Conservation (phyloP, 192 early-diverging fungal genomes). For the Backusella sp. region DNA sequence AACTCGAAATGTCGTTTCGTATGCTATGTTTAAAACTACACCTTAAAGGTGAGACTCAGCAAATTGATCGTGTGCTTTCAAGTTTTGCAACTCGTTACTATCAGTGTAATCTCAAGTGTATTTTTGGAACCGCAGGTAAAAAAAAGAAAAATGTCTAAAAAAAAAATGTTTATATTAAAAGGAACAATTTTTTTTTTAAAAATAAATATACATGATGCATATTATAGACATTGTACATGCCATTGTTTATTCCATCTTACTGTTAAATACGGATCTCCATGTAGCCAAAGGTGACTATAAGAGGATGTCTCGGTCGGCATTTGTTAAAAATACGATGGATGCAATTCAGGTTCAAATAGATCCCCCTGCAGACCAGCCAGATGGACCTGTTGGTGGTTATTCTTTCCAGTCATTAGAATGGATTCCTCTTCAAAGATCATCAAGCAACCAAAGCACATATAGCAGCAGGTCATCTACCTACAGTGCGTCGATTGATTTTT, state of each 20-base stretch:
- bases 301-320: constrained; percentile 74
- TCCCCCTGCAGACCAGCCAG: not conserved
- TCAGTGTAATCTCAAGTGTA: constrained; percentile 72
- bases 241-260: constrained; percentile 78
- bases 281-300: constrained; percentile 67
- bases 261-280: constrained; percentile 94
- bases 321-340: constrained; percentile 69
- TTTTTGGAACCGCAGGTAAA: constrained; percentile 42
- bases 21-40: constrained; percentile 71
- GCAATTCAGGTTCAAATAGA: constrained; percentile 37
- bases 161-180: not conserved
- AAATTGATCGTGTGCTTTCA: constrained; percentile 87
- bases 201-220: not conserved
- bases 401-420: not conserved
- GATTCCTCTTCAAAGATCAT: constrained; percentile 14
- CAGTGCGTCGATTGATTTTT: not conserved
- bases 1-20: constrained; percentile 27
- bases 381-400: not conserved
- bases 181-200: not conserved
- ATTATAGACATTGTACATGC: constrained; percentile 79
- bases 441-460: constrained; percentile 7
- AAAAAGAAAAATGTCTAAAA: not conserved
- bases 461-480: not conserved
- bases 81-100: constrained; percentile 76
- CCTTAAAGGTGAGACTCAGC: constrained; percentile 93